Conservation (phyloP, 225 moss, liverwort and hornwort species). For the Physcomitrellopsis africana region DNA sequence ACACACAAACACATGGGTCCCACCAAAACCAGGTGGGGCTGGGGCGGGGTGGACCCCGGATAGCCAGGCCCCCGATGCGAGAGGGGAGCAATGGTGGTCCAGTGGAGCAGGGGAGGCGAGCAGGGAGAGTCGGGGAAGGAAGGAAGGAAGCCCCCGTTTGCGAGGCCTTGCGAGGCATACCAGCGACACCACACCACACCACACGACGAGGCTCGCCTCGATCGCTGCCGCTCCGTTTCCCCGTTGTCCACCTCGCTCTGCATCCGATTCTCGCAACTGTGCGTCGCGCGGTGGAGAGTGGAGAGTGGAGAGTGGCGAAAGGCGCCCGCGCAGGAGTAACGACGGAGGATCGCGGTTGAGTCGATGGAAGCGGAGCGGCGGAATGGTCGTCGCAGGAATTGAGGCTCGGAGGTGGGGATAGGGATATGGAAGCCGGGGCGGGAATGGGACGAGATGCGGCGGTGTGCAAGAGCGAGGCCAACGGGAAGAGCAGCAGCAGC, state of each 20-base stretch:
- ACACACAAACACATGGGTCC: too few relatives aligned
- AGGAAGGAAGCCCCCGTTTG: background rate
- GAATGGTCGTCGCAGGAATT: constrained; percentile 40
- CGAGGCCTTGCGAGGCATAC: background rate
- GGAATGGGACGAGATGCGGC: constrained; percentile 35
- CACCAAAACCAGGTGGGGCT: background rate
- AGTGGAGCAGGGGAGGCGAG: background rate
- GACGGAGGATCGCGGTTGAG: background rate
- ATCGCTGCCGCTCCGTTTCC: too few relatives aligned
- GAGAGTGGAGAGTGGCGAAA: background rate
- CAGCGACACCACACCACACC: too few relatives aligned
- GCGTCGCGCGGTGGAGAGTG: background rate
- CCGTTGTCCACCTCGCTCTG: too few relatives aligned
- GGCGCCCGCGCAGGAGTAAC: background rate
- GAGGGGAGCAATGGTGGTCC: constrained; percentile 10
- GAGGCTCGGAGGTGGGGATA: background rate
- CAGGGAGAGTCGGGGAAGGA: background rate
- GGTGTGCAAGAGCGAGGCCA: constrained; percentile 15
- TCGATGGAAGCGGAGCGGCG: constrained; percentile 30
- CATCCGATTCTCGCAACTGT: background rate
- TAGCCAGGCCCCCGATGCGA: constrained; percentile 18
- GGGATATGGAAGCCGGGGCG: constrained; percentile 41
- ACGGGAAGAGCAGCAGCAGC: constrained; percentile 18
- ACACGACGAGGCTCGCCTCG: too few relatives aligned
- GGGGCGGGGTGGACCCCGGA: constrained; percentile 7